phyloP scores from a whole-genome alignment of 2,329 filamentous ascomycete species.

The Cylindrodendrum hubeiense region DNA sequence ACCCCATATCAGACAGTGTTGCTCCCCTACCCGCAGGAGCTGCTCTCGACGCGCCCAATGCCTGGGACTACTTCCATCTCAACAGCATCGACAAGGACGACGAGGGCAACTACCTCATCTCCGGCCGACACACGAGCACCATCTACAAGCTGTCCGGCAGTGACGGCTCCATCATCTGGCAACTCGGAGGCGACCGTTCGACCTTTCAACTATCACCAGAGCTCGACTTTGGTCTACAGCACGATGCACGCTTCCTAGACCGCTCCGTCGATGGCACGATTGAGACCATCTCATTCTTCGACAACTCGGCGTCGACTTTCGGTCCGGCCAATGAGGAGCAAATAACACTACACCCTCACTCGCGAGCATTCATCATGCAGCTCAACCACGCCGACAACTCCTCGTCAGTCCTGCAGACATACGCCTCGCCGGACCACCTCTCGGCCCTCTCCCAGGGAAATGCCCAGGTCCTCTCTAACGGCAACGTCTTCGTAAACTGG shows the following conservation, averaged over 20 bases:
- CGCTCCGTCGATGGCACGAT: constrained; percentile 53
- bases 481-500: constrained; percentile 70
- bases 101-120: constrained; percentile 46
- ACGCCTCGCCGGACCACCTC: constrained; percentile 62
- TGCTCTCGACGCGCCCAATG: constrained; percentile 21
- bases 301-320: constrained; percentile 55
- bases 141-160: constrained; percentile 50
- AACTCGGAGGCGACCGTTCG: constrained; percentile 59
- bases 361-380: constrained; percentile 58
- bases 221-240: constrained; percentile 62
- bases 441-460: constrained; percentile 62
- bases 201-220: constrained; percentile 49
- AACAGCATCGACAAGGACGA: constrained; percentile 55
- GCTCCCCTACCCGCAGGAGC: constrained; percentile 14
- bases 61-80: constrained; percentile 47
- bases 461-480: constrained; percentile 65
- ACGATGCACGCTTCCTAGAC: constrained; percentile 59
- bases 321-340: background rate
- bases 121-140: constrained; percentile 37
- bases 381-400: constrained; percentile 58
- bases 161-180: constrained; percentile 65
- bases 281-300: constrained; percentile 65
- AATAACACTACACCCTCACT: constrained; percentile 3
- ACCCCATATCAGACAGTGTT: constrained; percentile 13
- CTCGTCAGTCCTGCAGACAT: constrained; percentile 59